phyloP scores from a whole-genome alignment of 2,329 filamentous ascomycete species.

The Talaromyces islandicus region DNA sequence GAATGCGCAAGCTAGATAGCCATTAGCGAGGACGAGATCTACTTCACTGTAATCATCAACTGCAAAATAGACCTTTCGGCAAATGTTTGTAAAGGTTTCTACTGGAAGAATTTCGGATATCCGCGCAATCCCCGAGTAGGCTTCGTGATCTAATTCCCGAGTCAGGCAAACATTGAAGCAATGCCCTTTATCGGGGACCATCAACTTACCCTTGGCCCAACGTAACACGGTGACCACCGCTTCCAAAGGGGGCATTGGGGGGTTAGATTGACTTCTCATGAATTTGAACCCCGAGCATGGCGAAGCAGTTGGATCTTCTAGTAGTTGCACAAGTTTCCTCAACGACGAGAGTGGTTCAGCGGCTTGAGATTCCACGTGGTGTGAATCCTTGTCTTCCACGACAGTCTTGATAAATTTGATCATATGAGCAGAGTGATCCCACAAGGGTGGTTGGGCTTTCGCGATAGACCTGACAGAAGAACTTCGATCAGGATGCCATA shows the following conservation, averaged over 20 bases:
- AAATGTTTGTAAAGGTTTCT: not conserved
- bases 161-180: not conserved
- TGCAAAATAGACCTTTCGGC: conserved; percentile 1
- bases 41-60: conserved; percentile 3
- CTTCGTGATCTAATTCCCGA: not conserved
- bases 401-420: not conserved
- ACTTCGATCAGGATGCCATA: not conserved
- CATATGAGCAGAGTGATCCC: not conserved
- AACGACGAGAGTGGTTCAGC: not conserved
- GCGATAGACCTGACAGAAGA: too few species aligned
- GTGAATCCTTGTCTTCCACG: not conserved
- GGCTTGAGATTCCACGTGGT: not conserved
- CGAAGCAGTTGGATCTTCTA: not conserved
- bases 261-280: not conserved
- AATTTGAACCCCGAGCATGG: not conserved
- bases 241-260: not conserved
- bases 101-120: not conserved
- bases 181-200: not conserved
- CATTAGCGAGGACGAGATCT: conserved; percentile 3
- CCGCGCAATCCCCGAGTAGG: not conserved
- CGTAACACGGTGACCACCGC: not conserved
- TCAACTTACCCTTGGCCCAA: not conserved
- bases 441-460: not conserved
- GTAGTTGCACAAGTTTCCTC: not conserved
- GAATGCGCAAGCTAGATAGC: conserved; percentile 1